A percentile compares a stretch with the other conserved stretches of the same genome.
phyloP scores from a whole-genome alignment of 106 monocot species.

The Allium sativum region DNA sequence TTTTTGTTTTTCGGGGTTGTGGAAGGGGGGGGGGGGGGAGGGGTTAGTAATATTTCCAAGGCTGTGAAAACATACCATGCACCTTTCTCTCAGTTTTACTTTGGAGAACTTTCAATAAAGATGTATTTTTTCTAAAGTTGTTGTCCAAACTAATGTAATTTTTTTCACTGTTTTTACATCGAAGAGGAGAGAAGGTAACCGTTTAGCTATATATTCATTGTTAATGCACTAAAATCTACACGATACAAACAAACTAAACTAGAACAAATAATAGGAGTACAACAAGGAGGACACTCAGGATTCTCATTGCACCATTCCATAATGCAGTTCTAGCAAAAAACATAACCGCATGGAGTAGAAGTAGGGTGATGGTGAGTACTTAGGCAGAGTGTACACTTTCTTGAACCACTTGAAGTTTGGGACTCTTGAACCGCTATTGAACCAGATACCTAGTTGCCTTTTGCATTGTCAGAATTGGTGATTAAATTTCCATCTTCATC shows the following conservation, averaged over 20 bases:
- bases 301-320: slow-evolving; percentile 99
- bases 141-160: too few species aligned
- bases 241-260: slow-evolving; percentile 89
- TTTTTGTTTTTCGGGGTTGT: too few species aligned
- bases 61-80: too few species aligned
- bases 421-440: slow-evolving; percentile 29
- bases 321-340: slow-evolving; percentile 99
- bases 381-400: slow-evolving; percentile 91
- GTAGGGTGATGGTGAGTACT: slow-evolving; percentile 77
- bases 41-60: too few species aligned
- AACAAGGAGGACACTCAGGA: slow-evolving; percentile 92
- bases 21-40: too few species aligned
- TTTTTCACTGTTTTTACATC: too few species aligned
- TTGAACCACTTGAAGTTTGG: slow-evolving; percentile 28
- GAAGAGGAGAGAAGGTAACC: too few species aligned
- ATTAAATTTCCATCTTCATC: slow-evolving; percentile 74
- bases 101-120: too few species aligned
- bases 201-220: too few species aligned
- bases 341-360: slow-evolving; percentile 80
- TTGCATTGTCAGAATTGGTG: slow-evolving; percentile 24
- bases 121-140: too few species aligned
- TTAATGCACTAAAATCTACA: slow-evolving; percentile 58
- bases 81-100: too few species aligned
- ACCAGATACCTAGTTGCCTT: slow-evolving; percentile 27
- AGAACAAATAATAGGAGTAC: slow-evolving; percentile 73